phyloP scores from a whole-genome alignment of 2,329 filamentous ascomycete genomes.

The Pseudopithomyces chartarum region DNA sequence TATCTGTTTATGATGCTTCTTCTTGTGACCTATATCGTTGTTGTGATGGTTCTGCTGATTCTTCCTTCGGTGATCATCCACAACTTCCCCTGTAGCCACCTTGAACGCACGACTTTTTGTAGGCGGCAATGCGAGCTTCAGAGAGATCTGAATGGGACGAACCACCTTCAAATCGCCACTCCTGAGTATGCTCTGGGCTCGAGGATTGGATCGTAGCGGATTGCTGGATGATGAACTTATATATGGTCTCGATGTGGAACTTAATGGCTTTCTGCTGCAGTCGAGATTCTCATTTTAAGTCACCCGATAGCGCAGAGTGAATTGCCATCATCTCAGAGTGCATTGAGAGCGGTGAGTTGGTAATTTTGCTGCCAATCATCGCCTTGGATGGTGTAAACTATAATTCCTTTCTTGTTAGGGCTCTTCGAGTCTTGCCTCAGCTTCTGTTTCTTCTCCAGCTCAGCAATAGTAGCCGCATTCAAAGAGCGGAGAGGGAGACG shows the following conservation, averaged over 20 bases:
- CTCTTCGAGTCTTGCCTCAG: constrained; percentile 14
- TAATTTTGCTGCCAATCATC: constrained; percentile 41
- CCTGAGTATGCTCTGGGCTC: constrained; percentile 47
- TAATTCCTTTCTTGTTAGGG: constrained; percentile 4
- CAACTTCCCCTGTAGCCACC: constrained; percentile 28
- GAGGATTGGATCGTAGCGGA: constrained; percentile 35
- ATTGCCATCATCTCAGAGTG: constrained; percentile 64
- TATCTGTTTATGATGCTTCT: too few species aligned
- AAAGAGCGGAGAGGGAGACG: constrained; percentile 33
- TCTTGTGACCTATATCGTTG: too few species aligned
- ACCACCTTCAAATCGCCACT: constrained; percentile 56
- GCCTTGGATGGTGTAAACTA: constrained; percentile 49
- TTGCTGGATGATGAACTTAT: constrained; percentile 37
- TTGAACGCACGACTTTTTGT: constrained; percentile 26
- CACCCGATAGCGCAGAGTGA: constrained; percentile 55
- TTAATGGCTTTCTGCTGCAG: constrained; percentile 50
- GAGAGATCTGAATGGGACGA: constrained; percentile 47
- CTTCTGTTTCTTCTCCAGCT: constrained; percentile 40
- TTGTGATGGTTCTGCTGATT: constrained; percentile 28
- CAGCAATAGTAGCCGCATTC: constrained; percentile 44
- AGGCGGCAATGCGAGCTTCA: constrained; percentile 23
- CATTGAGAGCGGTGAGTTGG: constrained; percentile 55
- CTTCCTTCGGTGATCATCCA: constrained; percentile 37
- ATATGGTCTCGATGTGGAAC: constrained; percentile 53
- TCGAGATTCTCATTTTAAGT: constrained; percentile 55